Base-by-base conservation (phyloP, 768 basidiomycete species). In the Obba rivulosa region DNA sequence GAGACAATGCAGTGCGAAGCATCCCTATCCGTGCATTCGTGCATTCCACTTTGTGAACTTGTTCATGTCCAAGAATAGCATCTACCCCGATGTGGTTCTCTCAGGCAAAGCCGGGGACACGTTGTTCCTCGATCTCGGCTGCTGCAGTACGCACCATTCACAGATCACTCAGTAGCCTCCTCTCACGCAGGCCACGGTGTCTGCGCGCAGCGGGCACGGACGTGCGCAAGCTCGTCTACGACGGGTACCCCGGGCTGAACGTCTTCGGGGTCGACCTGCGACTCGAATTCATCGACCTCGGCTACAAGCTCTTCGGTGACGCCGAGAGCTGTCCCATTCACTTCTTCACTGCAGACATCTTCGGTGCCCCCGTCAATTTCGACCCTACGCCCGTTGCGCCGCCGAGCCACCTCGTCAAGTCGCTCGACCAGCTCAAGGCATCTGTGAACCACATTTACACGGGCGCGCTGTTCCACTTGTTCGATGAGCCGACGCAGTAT, bases 381-480 rank as follows among this genome's bases (percentile, higher is more conserved):
- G 17, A 16, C 20, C 4, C n/a, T 18, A 13, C 10, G 1, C 34
- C 41, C 0, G 39, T 45, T 8, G 24, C 37, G 2, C 22, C 52
- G 13, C 28, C 28, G 28, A 7, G 7, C 7, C 28, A 31, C 28
- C 28, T 31, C 28, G 57, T 62, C 13, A 52, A 42, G 3, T 24
- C 44, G 22, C 54, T 68, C 13, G 42, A 55, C 10, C 57, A 65
- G 22, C 56, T 68, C 11, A 52, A 46, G 13, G 62, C 59, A 24
- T 34, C 56, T 17, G 48, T 65, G 21, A 58, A 55, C 34, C 60
- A 63, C 48, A 48, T 68, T 22, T 66, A 69, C 48, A 51, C 62
- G 2, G 65, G 66, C 2, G 62, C 66, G 9, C 48, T 70, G 10
- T 70, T 70, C 52, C 66, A 70, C 44, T 56, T 69, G 17, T 66